Base-by-base conservation (phyloP, 1,284 basidiomycete species). In the Abortiporus biennis region DNA sequence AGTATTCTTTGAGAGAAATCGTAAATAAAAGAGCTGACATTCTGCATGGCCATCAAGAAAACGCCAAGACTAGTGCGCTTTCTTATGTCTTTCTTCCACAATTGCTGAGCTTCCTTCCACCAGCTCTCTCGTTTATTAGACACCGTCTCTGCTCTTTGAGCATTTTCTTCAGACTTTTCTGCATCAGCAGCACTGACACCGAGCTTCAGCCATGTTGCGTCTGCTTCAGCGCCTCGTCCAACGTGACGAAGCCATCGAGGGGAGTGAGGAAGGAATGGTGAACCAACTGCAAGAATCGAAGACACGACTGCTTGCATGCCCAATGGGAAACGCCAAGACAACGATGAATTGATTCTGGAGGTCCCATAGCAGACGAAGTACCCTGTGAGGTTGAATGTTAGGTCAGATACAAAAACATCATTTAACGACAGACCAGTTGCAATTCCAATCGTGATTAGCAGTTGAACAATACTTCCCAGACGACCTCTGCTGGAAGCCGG, bases 351-450 rank as follows among this genome's bases (percentile, higher is more conserved):
- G 16, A 69, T 45, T 33, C 58, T 61, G 20, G 69, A 66, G 4
- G 66, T 65, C 2, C 64, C 69, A 34, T 72, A 78, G 45, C 69
- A 70, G 20, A 72, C 62, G 48, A 78, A 77, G 49, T 72, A 78
- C 1, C 72, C 76, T 57, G 33, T 32, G 6, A 44, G 27, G 19
- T 12, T 19, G 35, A 22, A 13, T 20, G 27, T 42, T 16, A 40
- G 9, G 29, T 35, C 9, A 36, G 24, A 21, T 17, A 32, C 29
- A 3, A 19, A 13, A 19, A 15, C 9, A 30, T n/a, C 31, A 16
- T 13, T 6, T 6, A 17, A 19, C 15, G 12, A 36, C 43, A 20
- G 32, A 60, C 64, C 64, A 40, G 58, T 43, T 17, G 68, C 63
- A 30, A 73, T 63, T 9, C 72, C 74, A 25, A 70, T 49, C 1